phyloP scores from a whole-genome alignment of 2,329 filamentous ascomycete species.

The Paraphoma chrysanthemicola region DNA sequence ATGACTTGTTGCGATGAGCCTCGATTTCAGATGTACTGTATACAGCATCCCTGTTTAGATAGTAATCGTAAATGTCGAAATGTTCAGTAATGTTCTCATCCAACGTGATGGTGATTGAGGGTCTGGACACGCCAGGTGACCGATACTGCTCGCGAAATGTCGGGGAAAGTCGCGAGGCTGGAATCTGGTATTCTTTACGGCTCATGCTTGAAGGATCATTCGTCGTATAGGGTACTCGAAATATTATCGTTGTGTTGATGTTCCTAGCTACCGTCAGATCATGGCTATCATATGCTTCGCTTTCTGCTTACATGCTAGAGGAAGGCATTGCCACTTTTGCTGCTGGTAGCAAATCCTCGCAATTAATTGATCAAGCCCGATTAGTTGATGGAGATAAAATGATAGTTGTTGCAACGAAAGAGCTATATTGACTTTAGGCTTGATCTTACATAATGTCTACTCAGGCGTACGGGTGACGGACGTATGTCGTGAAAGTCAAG shows the following conservation, averaged over 20 bases:
- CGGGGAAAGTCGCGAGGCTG: background rate
- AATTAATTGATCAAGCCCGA: no score
- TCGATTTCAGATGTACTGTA: background rate
- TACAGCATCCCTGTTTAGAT: background rate
- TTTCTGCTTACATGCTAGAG: background rate
- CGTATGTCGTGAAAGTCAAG: no score
- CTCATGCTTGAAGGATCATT: no score
- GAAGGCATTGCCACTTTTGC: background rate
- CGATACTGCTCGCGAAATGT: background rate
- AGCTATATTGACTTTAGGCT: no score
- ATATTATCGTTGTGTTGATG: background rate
- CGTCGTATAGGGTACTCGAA: background rate
- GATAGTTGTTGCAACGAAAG: no score
- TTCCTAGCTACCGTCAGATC: background rate
- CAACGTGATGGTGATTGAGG: background rate
- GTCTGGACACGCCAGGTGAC: background rate
- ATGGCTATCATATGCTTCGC: background rate
- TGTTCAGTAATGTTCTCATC: background rate
- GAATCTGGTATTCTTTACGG: background rate
- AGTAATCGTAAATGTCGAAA: background rate
- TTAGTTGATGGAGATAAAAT: no score
- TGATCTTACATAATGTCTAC: no score
- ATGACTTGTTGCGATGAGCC: background rate
- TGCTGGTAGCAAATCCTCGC: no score
- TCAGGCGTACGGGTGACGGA: no score